A percentile compares a stretch with the other conserved stretches of the same genome.
phyloP scores from a whole-genome alignment of 179 eudicot genomes.

The Beta corolliflora region DNA sequence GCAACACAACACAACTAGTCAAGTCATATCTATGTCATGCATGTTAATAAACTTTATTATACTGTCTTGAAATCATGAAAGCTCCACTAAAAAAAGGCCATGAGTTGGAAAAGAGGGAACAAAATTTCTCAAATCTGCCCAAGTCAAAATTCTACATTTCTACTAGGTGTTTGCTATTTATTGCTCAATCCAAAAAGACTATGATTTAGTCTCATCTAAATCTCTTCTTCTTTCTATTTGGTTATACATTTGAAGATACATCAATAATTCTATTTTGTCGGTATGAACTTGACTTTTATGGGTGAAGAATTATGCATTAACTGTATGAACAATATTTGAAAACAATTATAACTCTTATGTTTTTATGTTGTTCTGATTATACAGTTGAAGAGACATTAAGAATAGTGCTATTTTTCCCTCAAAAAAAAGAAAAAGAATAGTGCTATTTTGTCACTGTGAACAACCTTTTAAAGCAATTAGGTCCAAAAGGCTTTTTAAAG shows the following conservation, averaged over 20 bases:
- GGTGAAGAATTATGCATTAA: no score
- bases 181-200: constrained; percentile 9
- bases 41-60: background rate
- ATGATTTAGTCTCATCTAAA: background rate
- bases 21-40: background rate
- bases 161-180: background rate
- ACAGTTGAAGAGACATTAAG: no score
- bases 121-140: constrained; percentile 2
- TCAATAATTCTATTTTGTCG: background rate
- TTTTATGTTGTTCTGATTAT: no score
- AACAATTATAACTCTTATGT: no score
- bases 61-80: background rate
- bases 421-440: no score
- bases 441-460: no score
- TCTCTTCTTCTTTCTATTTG: background rate
- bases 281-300: background rate
- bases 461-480: background rate
- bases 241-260: background rate
- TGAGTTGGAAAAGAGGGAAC: background rate
- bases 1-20: background rate
- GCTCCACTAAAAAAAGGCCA: background rate
- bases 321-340: no score
- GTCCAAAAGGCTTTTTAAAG: background rate
- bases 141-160: background rate
- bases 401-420: no score